Base-by-base conservation (phyloP, 2,329 filamentous ascomycete genomes). In the Cytospora piceicola region DNA sequence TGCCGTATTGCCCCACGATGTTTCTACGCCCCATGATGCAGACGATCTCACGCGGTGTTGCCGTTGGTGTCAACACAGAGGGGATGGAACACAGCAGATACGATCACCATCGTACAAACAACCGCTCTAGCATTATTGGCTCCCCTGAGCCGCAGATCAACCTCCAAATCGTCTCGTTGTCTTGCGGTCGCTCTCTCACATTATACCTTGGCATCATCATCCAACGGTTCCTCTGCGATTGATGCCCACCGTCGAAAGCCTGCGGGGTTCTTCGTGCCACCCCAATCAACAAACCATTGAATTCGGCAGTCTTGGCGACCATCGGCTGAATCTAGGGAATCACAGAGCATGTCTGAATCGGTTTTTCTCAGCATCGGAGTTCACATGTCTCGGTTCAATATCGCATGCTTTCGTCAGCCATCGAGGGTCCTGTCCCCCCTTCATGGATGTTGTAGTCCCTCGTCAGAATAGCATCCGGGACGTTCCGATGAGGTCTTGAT, bases 381-480 rank as follows among this genome's bases (percentile, higher is more conserved):
- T 30, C 30, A 51, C 15, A 24, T 66, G 64, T 66, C 64, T 64
- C 61, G 49, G 64, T 27, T 17, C 36, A 64, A 66, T 60, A n/a
- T 62, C 20, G 11, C 24, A 27, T 51, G 4, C 60, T n/a, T 63
- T 15, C 51, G 27, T 29, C 6, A 12, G 30, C 4, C 9, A 36
- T 20, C 54, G 22, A 49, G 46, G n/a, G 11, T n/a, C n/a, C 11
- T 5, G 14, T 22, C n/a, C 5, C n/a, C 20, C 24, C n/a, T 20
- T 49, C 9, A 9, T 2, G 24, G 9, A 9, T 24, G 14, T 49
- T 8, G 46, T n/a, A 24, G 46, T 11, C 27, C 27, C n/a, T 49
- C 22, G 46, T 24, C n/a, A 14, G 12, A 9, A n/a, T 49, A 3
- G n/a, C 22, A 39, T 22, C 39, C 61, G 24, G 29, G 39, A 36